Percentiles rank a stretch among this genome's conserved stretches.
Evolutionary conservation across 352 stramenopile genomes (phyloP).

Genomic region (Phytophthora chlamydospora): DNA sequence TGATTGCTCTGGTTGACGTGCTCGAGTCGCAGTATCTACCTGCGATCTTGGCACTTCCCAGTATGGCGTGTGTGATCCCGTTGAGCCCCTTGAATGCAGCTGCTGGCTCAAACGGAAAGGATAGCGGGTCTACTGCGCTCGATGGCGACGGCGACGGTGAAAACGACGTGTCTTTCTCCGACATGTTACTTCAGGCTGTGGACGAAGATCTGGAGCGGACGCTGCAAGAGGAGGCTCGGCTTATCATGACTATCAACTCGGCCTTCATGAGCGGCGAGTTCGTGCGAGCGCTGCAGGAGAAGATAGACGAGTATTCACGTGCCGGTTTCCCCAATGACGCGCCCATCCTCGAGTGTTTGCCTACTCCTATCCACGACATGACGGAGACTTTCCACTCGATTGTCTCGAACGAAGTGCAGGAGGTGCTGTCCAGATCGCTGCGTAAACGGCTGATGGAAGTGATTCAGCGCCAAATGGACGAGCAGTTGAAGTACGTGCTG

Average conservation of each 20-base stretch:
- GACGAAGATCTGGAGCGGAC: conserved; percentile 74
- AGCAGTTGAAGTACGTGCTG: conserved; percentile 72
- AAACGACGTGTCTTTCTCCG: conserved; percentile 73
- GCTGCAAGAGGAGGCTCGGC: conserved; percentile 72
- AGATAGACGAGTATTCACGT: conserved; percentile 61
- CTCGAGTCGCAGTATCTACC: conserved; percentile 83
- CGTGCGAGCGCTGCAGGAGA: conserved; percentile 58
- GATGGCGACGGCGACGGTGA: conserved; percentile 27
- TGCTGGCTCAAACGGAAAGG: background rate
- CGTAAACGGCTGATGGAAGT: conserved; percentile 51
- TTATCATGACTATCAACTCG: conserved; percentile 91
- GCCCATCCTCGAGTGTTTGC: conserved; percentile 73
- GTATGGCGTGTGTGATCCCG: conserved; percentile 63
- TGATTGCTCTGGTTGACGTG: conserved; percentile 84
- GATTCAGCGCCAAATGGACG: conserved; percentile 50
- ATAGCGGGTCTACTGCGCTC: background rate
- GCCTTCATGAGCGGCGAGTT: conserved; percentile 83
- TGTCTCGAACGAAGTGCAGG: conserved; percentile 73
- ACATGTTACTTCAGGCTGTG: conserved; percentile 78
- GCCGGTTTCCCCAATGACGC: conserved; percentile 57
- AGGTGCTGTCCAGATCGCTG: conserved; percentile 59
- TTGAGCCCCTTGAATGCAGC: conserved; percentile 28
- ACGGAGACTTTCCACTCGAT: conserved; percentile 75
- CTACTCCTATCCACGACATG: conserved; percentile 73
- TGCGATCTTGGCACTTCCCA: conserved; percentile 73